Percentiles rank a stretch among this genome's conserved stretches.
These are phyloP conservation scores for Sugiyamaella qingdaonensis DNA, from an alignment of 805 yeast genomes.

Conservation along the genomic window DNA sequence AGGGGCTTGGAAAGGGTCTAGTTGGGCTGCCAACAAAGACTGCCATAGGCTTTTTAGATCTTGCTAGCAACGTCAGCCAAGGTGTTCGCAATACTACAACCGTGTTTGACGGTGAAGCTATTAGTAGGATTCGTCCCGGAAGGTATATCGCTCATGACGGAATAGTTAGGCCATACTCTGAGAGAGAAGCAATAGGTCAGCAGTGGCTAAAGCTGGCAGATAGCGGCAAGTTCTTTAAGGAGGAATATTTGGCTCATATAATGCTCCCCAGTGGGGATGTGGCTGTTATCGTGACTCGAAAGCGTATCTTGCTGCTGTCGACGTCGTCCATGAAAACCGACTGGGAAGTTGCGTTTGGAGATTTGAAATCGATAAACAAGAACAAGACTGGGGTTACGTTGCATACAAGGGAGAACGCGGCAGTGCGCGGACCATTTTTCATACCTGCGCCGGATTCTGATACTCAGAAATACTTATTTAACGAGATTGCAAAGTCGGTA, in stretches of 20 bases:
- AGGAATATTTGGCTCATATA: conserved; percentile 80
- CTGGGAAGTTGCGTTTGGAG: conserved; percentile 68
- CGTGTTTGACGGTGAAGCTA: conserved; percentile 72
- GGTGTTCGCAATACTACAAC: conserved; percentile 93
- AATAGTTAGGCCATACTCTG: conserved; percentile 67
- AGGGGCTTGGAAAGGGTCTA: conserved; percentile 91
- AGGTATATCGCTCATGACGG: conserved; percentile 68
- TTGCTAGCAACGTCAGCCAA: conserved; percentile 88
- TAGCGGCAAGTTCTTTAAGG: conserved; percentile 72
- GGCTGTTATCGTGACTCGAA: conserved; percentile 71
- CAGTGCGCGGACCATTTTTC: conserved; percentile 45
- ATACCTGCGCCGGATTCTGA: conserved; percentile 71
- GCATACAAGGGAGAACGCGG: conserved; percentile 39
- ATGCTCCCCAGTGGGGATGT: conserved; percentile 75
- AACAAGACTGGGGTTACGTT: conserved; percentile 78
- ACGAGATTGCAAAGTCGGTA: conserved; percentile 74
- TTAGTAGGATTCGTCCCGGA: conserved; percentile 79
- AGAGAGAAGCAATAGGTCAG: conserved; percentile 90
- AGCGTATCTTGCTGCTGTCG: conserved; percentile 62
- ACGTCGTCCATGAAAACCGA: conserved; percentile 55
- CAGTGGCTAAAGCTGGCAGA: conserved; percentile 80
- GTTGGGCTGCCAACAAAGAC: conserved; percentile 96
- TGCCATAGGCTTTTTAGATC: conserved; percentile 88
- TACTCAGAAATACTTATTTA: conserved; percentile 63
- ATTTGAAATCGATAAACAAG: conserved; percentile 64